Evolutionary conservation across 208 protist genomes (phyloP).

Genomic region (Lotmaria passim): DNA sequence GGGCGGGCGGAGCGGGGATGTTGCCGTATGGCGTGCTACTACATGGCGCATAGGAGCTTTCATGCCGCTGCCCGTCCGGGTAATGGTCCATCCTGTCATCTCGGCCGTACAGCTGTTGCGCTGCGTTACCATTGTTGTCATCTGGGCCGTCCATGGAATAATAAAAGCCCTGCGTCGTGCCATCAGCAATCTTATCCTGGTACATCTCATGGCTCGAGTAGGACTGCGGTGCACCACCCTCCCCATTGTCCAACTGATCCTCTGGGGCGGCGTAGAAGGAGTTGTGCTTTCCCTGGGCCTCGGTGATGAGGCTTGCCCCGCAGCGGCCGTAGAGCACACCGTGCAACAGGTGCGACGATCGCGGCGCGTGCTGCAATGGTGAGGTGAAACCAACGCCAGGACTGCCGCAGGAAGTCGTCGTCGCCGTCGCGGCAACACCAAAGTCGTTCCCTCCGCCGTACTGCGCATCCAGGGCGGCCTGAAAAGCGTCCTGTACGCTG

Average conservation of each 20-base stretch:
- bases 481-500: slow-evolving; percentile 11
- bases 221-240: background rate
- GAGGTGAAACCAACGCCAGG: background rate
- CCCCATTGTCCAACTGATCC: no score
- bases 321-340: slow-evolving; percentile 9
- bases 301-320: background rate
- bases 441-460: slow-evolving; percentile 23
- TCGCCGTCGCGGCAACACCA: background rate
- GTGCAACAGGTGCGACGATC: background rate
- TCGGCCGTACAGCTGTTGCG: slow-evolving; percentile 18
- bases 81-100: background rate
- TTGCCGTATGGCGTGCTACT: slow-evolving; percentile 7
- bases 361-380: background rate
- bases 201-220: slow-evolving; percentile 20
- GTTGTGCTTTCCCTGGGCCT: slow-evolving; percentile 9
- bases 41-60: background rate
- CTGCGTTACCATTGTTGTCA: background rate
- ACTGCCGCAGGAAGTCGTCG: no score
- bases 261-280: slow-evolving; percentile 21
- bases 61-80: background rate
- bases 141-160: slow-evolving; percentile 22
- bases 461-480: slow-evolving; percentile 17
- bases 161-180: slow-evolving; percentile 29
- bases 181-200: slow-evolving; percentile 9
- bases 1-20: background rate